Evolutionary conservation across 257 asterid genomes (phyloP), one percentile per base, ranked within the genome.

Genomic region (Haberlea rhodopensis): DNA sequence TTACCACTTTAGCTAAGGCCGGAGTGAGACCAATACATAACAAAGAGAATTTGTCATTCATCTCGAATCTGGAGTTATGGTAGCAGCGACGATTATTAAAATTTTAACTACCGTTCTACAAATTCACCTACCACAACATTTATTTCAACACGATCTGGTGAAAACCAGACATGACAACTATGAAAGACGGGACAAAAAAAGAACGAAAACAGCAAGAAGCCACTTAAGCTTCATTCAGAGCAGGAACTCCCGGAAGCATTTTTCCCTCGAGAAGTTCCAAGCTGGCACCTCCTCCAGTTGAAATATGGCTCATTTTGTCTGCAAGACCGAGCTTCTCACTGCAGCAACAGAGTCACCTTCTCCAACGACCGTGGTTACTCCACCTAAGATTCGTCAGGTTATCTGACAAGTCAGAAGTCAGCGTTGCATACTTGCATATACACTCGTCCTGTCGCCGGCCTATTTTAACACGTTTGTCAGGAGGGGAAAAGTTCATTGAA

Each of bases 321-420:
- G 97, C 92, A 58, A 87, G 88, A 48, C 97, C 97, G 23, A 66
- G 95, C 86, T 87, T 87, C 87, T 90, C 97, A 0, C 97, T 3
- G 97, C 97, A n/a, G 97, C 97, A 16, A 90, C 97, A 0, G 96
- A 90, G 75, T 90, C 96, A 5, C 97, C 95, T 26, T 95, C 97
- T 70, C 95, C 97, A 0, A 90, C 85, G 66, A 90, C 85, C 26
- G 97, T 85, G n/a, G 95, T 87, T 76, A 82, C 97, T 51, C 97
- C 97, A n/a, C n/a, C n/a, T n/a, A n/a, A n/a, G n/a, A n/a, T n/a
- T n/a, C n/a, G n/a, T n/a, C n/a, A n/a, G n/a, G n/a, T n/a, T n/a
- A n/a, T n/a, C n/a, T n/a, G n/a, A n/a, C n/a, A n/a, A n/a, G n/a
- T n/a, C n/a, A n/a, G n/a, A n/a, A n/a, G n/a, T n/a, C n/a, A n/a